Evolutionary conservation across 2,329 filamentous ascomycete genomes (phyloP).

Genomic region (Pseudogymnoascus sp.): DNA sequence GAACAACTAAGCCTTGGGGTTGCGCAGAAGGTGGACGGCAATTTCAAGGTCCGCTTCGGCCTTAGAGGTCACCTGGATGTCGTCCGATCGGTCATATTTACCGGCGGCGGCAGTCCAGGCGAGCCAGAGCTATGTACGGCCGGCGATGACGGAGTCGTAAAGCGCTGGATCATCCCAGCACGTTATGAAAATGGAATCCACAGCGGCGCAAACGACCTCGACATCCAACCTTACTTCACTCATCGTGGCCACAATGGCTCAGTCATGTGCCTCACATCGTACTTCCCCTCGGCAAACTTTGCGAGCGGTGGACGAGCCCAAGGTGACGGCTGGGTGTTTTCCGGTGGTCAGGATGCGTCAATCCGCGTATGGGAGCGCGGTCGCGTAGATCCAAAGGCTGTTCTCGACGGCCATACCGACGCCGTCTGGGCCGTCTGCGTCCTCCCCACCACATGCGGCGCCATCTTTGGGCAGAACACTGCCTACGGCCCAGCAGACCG

Average conservation of each 20-base stretch:
- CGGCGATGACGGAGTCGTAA: conserved; percentile 91
- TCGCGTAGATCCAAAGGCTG: conserved; percentile 88
- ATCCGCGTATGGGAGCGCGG: conserved; percentile 94
- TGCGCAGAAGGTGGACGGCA: conserved; percentile 58
- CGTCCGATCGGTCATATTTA: conserved; percentile 91
- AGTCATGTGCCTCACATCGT: conserved; percentile 79
- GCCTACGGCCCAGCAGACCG: conserved; percentile 75
- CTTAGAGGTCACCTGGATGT: conserved; percentile 89
- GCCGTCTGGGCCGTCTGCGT: conserved; percentile 94
- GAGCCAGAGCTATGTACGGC: conserved; percentile 96
- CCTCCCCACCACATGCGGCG: conserved; percentile 70
- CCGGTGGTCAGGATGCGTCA: conserved; percentile 87
- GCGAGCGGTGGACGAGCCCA: conserved; percentile 78
- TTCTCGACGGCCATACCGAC: conserved; percentile 87
- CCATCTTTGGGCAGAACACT: conserved; percentile 68
- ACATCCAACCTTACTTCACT: conserved; percentile 89
- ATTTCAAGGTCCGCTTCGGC: conserved; percentile 88
- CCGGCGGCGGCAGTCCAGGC: conserved; percentile 85
- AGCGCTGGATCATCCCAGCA: conserved; percentile 88
- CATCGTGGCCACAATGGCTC: conserved; percentile 89
- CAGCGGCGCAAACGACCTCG: conserved; percentile 57
- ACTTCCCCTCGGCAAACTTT: conserved; percentile 80
- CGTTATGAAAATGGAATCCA: conserved; percentile 56
- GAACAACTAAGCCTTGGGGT: conserved; percentile 43
- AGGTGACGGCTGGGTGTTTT: conserved; percentile 98